Conservation (phyloP, 2,329 filamentous ascomycete genomes). For the Allantophomopsis cytisporea region DNA sequence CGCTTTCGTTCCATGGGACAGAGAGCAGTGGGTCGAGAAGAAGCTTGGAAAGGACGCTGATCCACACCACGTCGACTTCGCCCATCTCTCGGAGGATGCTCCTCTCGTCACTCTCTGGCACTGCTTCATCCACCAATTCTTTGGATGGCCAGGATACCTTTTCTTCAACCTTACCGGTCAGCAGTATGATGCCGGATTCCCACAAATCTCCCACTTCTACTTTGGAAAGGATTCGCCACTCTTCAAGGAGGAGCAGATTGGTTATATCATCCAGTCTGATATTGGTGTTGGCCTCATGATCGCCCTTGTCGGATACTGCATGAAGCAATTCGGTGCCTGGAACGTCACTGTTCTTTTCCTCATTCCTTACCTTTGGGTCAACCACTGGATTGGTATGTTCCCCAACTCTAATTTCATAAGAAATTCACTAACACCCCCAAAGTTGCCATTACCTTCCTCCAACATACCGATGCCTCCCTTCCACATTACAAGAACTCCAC, state of each 20-base stretch:
- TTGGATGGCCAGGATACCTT: constrained; percentile 50
- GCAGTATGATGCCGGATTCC: constrained; percentile 18
- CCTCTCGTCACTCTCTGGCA: constrained; percentile 38
- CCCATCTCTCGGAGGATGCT: constrained; percentile 45
- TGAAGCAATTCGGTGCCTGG: constrained; percentile 33
- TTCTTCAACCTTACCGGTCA: constrained; percentile 31
- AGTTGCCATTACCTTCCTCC: constrained; percentile 66
- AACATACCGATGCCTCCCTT: constrained; percentile 48
- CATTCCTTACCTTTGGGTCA: constrained; percentile 55
- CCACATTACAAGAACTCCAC: constrained; percentile 42
- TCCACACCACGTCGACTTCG: constrained; percentile 8
- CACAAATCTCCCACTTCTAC: constrained; percentile 28
- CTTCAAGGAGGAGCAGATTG: constrained; percentile 39
- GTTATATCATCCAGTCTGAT: constrained; percentile 43
- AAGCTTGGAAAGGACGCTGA: constrained; percentile 1
- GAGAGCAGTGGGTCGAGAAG: constrained; percentile 12
- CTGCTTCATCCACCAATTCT: constrained; percentile 45
- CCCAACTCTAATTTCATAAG: neutral
- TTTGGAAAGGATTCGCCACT: constrained; percentile 45
- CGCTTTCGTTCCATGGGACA: constrained; percentile 41
- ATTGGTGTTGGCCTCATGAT: constrained; percentile 37
- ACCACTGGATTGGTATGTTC: constrained; percentile 50
- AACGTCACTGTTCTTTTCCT: constrained; percentile 47
- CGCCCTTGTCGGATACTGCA: constrained; percentile 32
- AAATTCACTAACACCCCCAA: constrained; percentile 8